A percentile compares a stretch with the other conserved stretches of the same genome.
These are phyloP conservation scores for Neurospora sp. DNA, from an alignment of 2,329 filamentous ascomycete genomes.

Conservation along the genomic window DNA sequence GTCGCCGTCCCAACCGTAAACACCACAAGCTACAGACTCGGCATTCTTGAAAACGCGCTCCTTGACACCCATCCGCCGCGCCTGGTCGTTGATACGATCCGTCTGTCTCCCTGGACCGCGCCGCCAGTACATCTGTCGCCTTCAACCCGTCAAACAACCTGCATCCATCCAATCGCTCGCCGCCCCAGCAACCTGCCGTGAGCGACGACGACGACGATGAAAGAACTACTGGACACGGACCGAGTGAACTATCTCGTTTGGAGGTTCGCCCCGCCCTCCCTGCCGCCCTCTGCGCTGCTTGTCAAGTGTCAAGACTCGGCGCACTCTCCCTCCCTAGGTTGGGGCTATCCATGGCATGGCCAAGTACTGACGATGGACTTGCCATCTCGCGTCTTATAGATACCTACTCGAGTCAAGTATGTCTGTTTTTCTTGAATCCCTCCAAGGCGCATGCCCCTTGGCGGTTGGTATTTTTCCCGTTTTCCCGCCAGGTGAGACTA, in stretches of 20 bases:
- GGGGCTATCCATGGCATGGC: neutral
- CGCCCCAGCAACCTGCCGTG: constrained; percentile 1
- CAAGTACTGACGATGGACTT: constrained; percentile 10
- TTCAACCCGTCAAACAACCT: constrained; percentile 1
- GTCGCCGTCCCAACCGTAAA: neutral
- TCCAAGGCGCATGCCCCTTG: constrained; percentile 6
- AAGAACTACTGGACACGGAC: constrained; percentile 56
- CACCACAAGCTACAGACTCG: constrained; percentile 1
- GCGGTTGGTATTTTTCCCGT: constrained; percentile 2
- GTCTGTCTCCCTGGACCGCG: neutral
- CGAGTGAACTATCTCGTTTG: constrained; percentile 62
- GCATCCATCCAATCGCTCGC: neutral
- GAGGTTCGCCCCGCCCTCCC: constrained; percentile 42
- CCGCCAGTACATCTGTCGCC: neutral
- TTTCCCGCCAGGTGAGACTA: constrained; percentile 18
- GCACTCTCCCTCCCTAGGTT: neutral
- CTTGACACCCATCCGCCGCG: neutral
- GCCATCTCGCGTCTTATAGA: constrained; percentile 24
- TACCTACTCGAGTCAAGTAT: constrained; percentile 55
- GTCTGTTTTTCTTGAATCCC: constrained; percentile 23
- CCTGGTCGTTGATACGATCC: neutral
- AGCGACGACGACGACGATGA: constrained; percentile 33
- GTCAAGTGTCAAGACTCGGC: constrained; percentile 1
- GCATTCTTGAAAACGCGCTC: neutral
- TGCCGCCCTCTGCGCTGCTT: constrained; percentile 10